Evolutionary conservation across 148 eudicot genomes (phyloP), one percentile per base, ranked within the genome.

Genomic region (Heliamphora exappendiculata): DNA sequence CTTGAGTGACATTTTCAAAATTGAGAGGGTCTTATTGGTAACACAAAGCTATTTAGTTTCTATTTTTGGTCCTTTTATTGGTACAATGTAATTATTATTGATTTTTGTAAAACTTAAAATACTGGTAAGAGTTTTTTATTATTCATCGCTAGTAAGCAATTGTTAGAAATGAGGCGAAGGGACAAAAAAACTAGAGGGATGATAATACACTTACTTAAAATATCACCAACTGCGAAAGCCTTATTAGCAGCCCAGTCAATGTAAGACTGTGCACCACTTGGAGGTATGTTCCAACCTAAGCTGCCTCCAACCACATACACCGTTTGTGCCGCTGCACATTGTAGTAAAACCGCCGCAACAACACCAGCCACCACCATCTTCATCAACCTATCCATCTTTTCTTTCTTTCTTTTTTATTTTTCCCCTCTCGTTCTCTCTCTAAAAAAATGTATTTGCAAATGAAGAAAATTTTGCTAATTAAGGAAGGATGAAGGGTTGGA

Each of bases 301-400:
- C 12, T 72, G 63, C 13, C 75, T 37, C 75, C 75, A 13, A 72
- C 49, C 33, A 54, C 47, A 54, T 72, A 6, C 10, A 1, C 6
- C 3, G 49, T 54, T 36, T 54, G 75, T 54, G 75, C 63, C 6
- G 13, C 63, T 0, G 63, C 22, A 22, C n/a, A 53, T 3, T 72
- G 63, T 33, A 53, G 3, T 33, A 54, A 5, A n/a, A 54, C 64
- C 0, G 33, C 75, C 22, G 20, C 63, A 36, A 53, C 33, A 22
- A 53, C n/a, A 34, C 31, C 63, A 2, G 36, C 14, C 41, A 54
- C 75, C n/a, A 53, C 63, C 33, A 36, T 20, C 16, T 47, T 53
- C 75, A 54, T 72, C 11, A 4, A 53, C 19, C 28, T 34, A 39
- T 72, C 75, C 75, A 72, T 71, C n/a, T n/a, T n/a, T n/a, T n/a